Conservation (phyloP, 2,329 filamentous ascomycete species). For the Ilyonectria mors-panacis region DNA sequence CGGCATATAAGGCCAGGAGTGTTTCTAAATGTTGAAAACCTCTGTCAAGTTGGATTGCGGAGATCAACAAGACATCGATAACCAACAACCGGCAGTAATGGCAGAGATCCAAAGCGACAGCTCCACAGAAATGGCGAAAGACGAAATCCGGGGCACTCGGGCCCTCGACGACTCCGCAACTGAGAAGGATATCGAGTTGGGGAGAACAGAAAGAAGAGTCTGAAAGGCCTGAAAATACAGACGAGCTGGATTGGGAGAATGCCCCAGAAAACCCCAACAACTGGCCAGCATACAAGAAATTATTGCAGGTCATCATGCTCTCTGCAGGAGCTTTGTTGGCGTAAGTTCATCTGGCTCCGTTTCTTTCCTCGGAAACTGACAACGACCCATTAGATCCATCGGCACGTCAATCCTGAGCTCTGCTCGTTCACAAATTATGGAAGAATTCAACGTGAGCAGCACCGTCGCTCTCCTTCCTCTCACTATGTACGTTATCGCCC, state of each 20-base stretch:
- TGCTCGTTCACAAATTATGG: conserved; percentile 57
- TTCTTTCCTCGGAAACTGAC: neutral
- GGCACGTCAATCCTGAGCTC: conserved; percentile 69
- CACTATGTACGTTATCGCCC: conserved; percentile 72
- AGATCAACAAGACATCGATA: neutral
- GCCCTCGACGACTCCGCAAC: conserved; percentile 31
- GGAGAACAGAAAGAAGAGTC: conserved; percentile 22
- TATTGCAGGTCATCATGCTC: conserved; percentile 55
- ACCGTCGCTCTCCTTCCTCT: conserved; percentile 72
- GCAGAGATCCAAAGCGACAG: conserved; percentile 14
- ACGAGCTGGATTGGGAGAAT: conserved; percentile 51
- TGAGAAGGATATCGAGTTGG: conserved; percentile 51
- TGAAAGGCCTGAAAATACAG: neutral
- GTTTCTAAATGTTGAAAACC: neutral
- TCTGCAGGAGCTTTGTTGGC: conserved; percentile 58
- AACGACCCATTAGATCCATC: conserved; percentile 59
- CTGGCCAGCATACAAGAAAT: conserved; percentile 62
- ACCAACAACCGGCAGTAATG: conserved; percentile 17
- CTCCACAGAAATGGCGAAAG: conserved; percentile 13
- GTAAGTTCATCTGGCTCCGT: conserved; percentile 49
- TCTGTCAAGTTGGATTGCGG: neutral
- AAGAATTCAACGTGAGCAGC: conserved; percentile 67
- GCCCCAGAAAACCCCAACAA: conserved; percentile 66
- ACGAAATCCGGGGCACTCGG: conserved; percentile 1
- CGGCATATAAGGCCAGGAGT: neutral